Evolutionary conservation across 1,139 yeast species (phyloP), one percentile per base, ranked within the genome.

Genomic region (Yamadazyma sp.): DNA sequence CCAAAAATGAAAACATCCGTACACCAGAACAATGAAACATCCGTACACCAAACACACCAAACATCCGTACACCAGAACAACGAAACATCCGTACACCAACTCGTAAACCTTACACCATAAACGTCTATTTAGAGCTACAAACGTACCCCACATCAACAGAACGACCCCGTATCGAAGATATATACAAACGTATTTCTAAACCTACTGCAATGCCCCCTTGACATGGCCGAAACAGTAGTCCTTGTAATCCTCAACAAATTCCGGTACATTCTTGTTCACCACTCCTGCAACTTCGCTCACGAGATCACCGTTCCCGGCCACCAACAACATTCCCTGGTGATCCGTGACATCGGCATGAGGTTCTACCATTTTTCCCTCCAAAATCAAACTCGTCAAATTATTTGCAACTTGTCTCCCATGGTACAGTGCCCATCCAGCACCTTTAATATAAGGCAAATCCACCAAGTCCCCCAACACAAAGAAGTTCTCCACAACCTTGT

Each of bases 401-500:
- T 65, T 63, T n/a, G 75, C 73, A 2, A 57, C 64, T 41, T 59
- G 66, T 33, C 72, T 48, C 1, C 75, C 76, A 64, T 65, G 67
- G 46, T 64, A 69, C 53, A 67, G 58, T 4, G 75, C 76, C 76
- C 76, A 70, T 0, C 76, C 76, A 1, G 76, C 76, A 30, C 70
- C 63, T 49, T 70, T 70, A 39, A 70, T 65, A 35, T 68, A 64
- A 20, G 70, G 66, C 18, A 63, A 47, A 29, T 67, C 71, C 3
- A 66, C 70, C 46, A 70, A 55, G 47, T 70, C 75, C 2, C 76
- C 76, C 23, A 67, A 42, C 12, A 57, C 70, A 42, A 70, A 70
- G 40, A 68, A 54, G 37, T 67, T 57, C 4, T 48, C 51, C 11
- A 56, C 40, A 2, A 31, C 30, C 8, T 42, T 41, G 2, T 13